A percentile compares a stretch with the other conserved stretches of the same genome.
Evolutionary conservation across 1,284 basidiomycete genomes (phyloP).

Genomic region (Uromyces viciae-fabae): DNA sequence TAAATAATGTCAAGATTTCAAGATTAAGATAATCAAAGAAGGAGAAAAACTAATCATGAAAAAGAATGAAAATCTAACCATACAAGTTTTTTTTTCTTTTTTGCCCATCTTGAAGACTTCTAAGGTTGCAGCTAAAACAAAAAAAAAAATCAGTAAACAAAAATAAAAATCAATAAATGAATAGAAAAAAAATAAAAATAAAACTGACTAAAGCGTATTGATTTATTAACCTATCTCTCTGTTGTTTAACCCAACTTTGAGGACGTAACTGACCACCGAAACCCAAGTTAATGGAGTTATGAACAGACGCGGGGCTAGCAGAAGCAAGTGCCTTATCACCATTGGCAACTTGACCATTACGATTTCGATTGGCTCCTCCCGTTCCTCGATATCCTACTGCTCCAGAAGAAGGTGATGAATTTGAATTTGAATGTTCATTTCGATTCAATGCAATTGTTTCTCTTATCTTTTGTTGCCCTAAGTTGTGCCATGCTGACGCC

Average conservation of each 20-base stretch:
- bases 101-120: too few relatives aligned
- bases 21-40: neutral
- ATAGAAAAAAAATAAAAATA: neutral
- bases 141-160: too few relatives aligned
- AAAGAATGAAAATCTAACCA: neutral
- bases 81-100: too few relatives aligned
- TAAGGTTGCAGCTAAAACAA: too few relatives aligned
- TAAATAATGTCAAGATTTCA: neutral
- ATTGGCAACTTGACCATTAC: neutral
- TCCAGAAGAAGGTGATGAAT: neutral
- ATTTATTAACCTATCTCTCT: slow-evolving; percentile 33
- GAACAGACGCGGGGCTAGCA: neutral
- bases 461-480: slow-evolving; percentile 36
- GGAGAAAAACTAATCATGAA: neutral
- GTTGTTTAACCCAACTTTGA: slow-evolving; percentile 44
- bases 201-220: slow-evolving; percentile 35
- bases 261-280: slow-evolving; percentile 33
- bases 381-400: neutral
- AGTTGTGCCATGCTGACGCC: slow-evolving; percentile 38
- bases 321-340: neutral
- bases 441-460: slow-evolving; percentile 36
- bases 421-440: slow-evolving; percentile 22
- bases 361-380: neutral
- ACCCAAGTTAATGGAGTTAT: neutral
- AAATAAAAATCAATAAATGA: too few relatives aligned